Evolutionary conservation across 192 early-diverging fungal genomes (phyloP).

Genomic region (Dissophora ornata): DNA sequence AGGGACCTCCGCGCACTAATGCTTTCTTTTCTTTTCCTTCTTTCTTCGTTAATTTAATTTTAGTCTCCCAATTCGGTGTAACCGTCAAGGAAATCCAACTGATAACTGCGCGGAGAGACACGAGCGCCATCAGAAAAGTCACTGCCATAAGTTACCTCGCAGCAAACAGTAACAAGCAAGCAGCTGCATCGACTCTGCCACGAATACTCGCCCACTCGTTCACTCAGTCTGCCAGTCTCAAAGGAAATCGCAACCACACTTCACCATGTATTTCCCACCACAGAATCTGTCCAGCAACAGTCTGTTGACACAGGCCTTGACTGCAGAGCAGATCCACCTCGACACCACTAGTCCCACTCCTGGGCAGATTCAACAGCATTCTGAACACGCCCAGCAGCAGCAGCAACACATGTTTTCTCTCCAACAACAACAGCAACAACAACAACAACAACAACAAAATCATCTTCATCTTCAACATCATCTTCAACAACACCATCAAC

Average conservation of each 20-base stretch:
- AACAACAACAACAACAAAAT: slow-evolving; percentile 22
- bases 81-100: not conserved
- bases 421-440: slow-evolving; percentile 17
- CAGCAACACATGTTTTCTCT: not conserved
- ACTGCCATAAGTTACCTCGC: not conserved
- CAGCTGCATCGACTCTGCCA: too few species aligned
- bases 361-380: slow-evolving; percentile 3
- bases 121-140: too few species aligned
- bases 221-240: too few species aligned
- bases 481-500: slow-evolving; percentile 15
- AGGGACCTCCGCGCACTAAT: too few species aligned
- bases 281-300: slow-evolving; percentile 29
- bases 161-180: not conserved
- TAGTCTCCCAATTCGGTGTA: not conserved
- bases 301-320: slow-evolving; percentile 40
- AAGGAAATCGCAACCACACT: too few species aligned
- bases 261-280: slow-evolving; percentile 26
- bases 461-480: slow-evolving; percentile 22
- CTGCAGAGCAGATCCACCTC: slow-evolving; percentile 25
- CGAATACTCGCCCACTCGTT: too few species aligned
- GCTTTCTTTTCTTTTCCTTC: too few species aligned
- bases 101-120: not conserved
- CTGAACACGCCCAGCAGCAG: slow-evolving; percentile 2
- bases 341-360: not conserved
- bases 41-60: slow-evolving; percentile 1